Conservation (phyloP, 345 rosid species). For the Theobroma cacao region DNA sequence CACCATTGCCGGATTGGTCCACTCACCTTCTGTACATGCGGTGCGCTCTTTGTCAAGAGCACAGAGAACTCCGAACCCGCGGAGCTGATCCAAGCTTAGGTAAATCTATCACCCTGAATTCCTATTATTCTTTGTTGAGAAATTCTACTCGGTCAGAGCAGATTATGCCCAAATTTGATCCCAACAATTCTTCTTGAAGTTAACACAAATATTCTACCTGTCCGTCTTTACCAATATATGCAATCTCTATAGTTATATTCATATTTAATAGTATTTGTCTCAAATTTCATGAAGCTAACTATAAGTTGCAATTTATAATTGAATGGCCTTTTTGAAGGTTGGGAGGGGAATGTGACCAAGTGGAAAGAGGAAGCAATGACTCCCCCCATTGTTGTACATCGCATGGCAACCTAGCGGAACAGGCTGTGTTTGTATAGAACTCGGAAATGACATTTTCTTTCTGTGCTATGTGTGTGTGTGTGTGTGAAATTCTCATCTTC, state of each 20-base stretch:
- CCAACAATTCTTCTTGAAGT: no score
- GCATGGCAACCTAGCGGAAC: slow-evolving; percentile 24
- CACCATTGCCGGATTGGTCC: slow-evolving; percentile 3
- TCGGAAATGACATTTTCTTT: background rate
- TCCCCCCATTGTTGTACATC: slow-evolving; percentile 44
- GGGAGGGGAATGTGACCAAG: slow-evolving; percentile 50
- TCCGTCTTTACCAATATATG: no score
- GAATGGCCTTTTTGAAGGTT: slow-evolving; percentile 57
- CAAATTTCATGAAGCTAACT: background rate
- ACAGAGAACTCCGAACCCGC: slow-evolving; percentile 49
- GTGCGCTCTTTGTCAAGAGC: slow-evolving; percentile 46
- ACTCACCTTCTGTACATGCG: background rate
- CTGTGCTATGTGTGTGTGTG: no score
- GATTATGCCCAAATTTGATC: no score
- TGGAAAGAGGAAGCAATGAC: slow-evolving; percentile 47
- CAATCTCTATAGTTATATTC: no score
- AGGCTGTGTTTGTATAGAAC: background rate
- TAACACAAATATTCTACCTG: no score
- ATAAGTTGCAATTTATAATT: background rate
- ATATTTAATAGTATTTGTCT: background rate
- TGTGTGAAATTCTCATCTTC: background rate
- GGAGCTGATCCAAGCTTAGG: slow-evolving; percentile 53
- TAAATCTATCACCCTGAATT: background rate
- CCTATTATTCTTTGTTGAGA: no score
- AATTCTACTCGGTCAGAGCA: no score